These are phyloP conservation scores for Erodium maritimum DNA, from an alignment of 345 rosid species.

Conservation along the genomic window DNA sequence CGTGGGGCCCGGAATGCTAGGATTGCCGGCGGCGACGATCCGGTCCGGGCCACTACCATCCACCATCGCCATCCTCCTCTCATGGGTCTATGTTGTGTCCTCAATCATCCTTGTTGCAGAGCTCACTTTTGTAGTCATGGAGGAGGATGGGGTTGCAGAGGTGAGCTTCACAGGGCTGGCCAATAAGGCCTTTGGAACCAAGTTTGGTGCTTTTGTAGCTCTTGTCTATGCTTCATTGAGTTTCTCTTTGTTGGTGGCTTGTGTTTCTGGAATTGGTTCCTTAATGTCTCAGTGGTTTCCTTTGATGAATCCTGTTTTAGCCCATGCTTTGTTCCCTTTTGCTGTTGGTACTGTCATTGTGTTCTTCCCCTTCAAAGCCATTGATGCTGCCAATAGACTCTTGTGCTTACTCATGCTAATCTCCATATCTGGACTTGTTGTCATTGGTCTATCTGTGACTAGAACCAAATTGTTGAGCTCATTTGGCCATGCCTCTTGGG, in stretches of 20 bases:
- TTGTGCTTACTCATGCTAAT: constrained; percentile 64
- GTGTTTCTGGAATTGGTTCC: constrained; percentile 85
- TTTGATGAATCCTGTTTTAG: constrained; percentile 41
- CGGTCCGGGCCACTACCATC: constrained; percentile 72
- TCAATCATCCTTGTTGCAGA: constrained; percentile 83
- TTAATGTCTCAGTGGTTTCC: constrained; percentile 74
- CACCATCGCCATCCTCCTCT: constrained; percentile 43
- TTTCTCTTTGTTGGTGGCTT: constrained; percentile 73
- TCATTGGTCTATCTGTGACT: constrained; percentile 59
- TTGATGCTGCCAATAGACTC: constrained; percentile 51
- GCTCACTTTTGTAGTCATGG: constrained; percentile 78
- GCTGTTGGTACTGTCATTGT: constrained; percentile 38
- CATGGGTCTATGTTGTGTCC: constrained; percentile 79
- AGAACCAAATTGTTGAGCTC: constrained; percentile 54
- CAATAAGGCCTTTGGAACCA: constrained; percentile 56
- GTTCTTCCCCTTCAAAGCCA: constrained; percentile 54
- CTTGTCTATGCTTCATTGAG: constrained; percentile 70
- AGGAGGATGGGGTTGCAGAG: constrained; percentile 64
- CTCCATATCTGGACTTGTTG: constrained; percentile 60
- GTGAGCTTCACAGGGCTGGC: constrained; percentile 86
- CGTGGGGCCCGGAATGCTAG: constrained; percentile 89
- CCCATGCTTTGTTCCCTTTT: constrained; percentile 52
- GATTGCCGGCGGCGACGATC: constrained; percentile 75
- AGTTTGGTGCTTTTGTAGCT: constrained; percentile 64
- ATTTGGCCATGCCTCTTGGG: constrained; percentile 52